A percentile compares a stretch with the other conserved stretches of the same genome.
Conservation (phyloP, 1,284 basidiomycete genomes). For the Anthracocystis setariae region DNA sequence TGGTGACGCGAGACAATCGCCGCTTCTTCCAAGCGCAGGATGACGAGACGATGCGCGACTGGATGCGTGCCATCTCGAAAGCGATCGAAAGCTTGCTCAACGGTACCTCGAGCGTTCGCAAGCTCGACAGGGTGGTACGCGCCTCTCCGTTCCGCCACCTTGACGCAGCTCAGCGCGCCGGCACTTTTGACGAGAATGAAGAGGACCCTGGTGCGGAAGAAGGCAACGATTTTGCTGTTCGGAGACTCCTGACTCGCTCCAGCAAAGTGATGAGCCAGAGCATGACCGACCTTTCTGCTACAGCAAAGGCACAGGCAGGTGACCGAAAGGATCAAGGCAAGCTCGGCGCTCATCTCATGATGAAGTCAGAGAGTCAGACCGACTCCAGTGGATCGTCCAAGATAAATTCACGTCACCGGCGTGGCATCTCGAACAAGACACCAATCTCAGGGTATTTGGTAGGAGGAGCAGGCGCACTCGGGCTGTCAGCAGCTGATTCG, state of each 20-base stretch:
- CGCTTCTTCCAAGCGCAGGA: conserved; percentile 71
- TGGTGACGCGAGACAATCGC: conserved; percentile 70
- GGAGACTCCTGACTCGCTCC: conserved; percentile 23
- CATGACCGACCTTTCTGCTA: conserved; percentile 51
- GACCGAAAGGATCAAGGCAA: conserved; percentile 15
- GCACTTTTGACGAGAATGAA: conserved; percentile 14
- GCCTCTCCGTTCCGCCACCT: conserved; percentile 28
- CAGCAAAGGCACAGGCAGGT: conserved; percentile 18
- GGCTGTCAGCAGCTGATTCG: conserved; percentile 17
- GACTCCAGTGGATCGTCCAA: conserved; percentile 17
- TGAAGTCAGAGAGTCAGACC: conserved; percentile 41
- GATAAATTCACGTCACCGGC: conserved; percentile 30
- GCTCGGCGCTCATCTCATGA: conserved; percentile 27
- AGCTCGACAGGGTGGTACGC: conserved; percentile 52
- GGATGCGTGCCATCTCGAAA: conserved; percentile 71
- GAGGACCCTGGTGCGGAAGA: conserved; percentile 18
- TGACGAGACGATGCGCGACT: conserved; percentile 70
- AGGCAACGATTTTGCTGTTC: conserved; percentile 43
- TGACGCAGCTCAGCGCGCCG: conserved; percentile 16
- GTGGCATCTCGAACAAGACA: conserved; percentile 65
- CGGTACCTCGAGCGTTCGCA: conserved; percentile 65
- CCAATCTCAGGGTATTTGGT: conserved; percentile 56
- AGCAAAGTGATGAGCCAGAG: conserved; percentile 50
- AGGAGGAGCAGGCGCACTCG: conserved; percentile 15
- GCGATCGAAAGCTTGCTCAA: conserved; percentile 72